Evolutionary conservation across 2,329 filamentous ascomycete species (phyloP).

Genomic region (Cytospora mali): DNA sequence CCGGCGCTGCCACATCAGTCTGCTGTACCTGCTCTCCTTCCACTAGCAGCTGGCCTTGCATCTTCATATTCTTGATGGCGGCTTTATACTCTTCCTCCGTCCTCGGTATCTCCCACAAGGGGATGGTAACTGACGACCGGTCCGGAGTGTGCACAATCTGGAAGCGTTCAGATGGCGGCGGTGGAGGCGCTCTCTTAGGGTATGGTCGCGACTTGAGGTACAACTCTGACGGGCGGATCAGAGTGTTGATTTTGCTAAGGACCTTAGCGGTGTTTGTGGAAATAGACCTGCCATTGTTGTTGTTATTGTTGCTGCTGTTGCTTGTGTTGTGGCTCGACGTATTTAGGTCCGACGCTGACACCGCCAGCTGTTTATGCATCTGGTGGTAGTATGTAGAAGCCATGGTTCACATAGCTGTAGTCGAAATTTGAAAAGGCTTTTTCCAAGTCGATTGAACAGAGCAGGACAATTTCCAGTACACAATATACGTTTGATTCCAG

Average conservation of each 20-base stretch:
- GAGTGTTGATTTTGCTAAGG: slow-evolving; percentile 20
- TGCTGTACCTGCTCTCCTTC: neutral
- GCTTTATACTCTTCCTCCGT: slow-evolving; percentile 23
- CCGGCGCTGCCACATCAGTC: neutral
- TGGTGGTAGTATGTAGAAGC: slow-evolving; percentile 12
- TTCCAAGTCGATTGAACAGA: neutral
- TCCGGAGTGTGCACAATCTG: slow-evolving; percentile 23
- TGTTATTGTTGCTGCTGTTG: slow-evolving; percentile 1
- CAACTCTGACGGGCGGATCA: slow-evolving; percentile 6
- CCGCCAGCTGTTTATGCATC: slow-evolving; percentile 3
- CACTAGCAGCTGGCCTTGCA: neutral
- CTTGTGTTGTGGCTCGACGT: slow-evolving; percentile 1
- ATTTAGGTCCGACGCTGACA: slow-evolving; percentile 7
- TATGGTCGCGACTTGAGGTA: slow-evolving; percentile 8
- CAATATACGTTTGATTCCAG: neutral
- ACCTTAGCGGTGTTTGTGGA: slow-evolving; percentile 12
- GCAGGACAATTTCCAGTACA: neutral
- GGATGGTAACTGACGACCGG: neutral
- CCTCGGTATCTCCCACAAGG: slow-evolving; percentile 6
- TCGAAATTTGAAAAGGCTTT: neutral
- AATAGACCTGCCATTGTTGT: neutral
- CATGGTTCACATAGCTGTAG: neutral
- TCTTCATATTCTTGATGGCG: slow-evolving; percentile 11
- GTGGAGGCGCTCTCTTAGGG: neutral
- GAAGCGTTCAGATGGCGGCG: slow-evolving; percentile 1